Conservation (phyloP, 2,329 filamentous ascomycete genomes). For the Trichoderma asperellum region DNA sequence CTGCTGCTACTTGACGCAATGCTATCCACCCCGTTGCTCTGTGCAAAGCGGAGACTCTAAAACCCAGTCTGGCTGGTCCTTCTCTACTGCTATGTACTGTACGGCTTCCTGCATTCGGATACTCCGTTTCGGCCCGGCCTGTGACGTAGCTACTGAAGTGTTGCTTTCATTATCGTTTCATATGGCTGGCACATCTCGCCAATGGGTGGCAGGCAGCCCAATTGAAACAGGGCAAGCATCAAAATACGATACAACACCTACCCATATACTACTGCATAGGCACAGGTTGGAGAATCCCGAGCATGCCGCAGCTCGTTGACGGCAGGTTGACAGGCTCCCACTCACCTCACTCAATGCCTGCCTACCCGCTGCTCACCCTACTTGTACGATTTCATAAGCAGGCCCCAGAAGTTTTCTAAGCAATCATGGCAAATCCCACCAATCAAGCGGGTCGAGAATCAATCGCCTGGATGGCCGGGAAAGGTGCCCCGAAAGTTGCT, state of each 20-base stretch:
- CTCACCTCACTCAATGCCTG: background rate
- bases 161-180: background rate
- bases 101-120: slow-evolving; percentile 7
- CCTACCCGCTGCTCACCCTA: background rate
- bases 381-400: background rate
- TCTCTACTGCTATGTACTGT: background rate
- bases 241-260: background rate
- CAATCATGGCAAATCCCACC: background rate
- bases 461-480: slow-evolving; percentile 10
- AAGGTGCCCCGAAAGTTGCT: background rate
- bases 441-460: slow-evolving; percentile 1
- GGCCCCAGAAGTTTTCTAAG: background rate
- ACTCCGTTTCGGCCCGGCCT: slow-evolving; percentile 22
- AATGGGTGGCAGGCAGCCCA: background rate
- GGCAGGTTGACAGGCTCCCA: background rate
- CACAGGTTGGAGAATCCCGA: background rate
- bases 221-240: background rate
- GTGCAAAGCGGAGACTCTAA: slow-evolving; percentile 8
- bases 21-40: slow-evolving; percentile 2
- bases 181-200: background rate
- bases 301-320: background rate
- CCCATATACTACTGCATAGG: background rate
- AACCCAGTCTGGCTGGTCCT: background rate
- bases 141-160: slow-evolving; percentile 12
- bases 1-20: slow-evolving; percentile 20